Conservation (phyloP, 139 green algal genomes). For the Coelastrella sp. region DNA sequence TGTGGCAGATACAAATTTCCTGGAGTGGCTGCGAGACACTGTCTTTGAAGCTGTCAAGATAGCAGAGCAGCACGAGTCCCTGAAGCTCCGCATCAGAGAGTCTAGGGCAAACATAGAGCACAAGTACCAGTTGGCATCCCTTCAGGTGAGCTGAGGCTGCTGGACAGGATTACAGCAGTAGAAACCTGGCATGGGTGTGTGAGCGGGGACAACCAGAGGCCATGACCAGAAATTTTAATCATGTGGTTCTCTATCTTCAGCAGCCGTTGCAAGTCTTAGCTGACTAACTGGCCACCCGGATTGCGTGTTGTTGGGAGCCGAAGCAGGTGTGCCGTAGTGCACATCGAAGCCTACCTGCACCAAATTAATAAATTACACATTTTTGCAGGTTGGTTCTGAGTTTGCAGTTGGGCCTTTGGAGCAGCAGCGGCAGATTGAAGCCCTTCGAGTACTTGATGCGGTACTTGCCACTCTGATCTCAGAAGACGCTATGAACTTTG, state of each 20-base stretch:
- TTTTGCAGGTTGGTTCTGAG: conserved; percentile 72
- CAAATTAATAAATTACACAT: background rate
- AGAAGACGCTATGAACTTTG: conserved; percentile 54
- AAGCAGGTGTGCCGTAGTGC: background rate
- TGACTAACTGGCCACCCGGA: no score
- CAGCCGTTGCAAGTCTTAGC: no score
- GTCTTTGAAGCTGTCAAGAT: conserved; percentile 78
- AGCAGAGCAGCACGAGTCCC: conserved; percentile 78
- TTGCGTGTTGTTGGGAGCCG: background rate
- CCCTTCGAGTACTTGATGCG: conserved; percentile 68
- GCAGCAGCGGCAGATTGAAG: conserved; percentile 79
- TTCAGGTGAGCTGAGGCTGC: conserved; percentile 63
- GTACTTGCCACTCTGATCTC: conserved; percentile 47
- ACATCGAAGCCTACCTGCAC: no score
- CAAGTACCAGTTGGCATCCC: conserved; percentile 68
- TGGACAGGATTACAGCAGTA: background rate
- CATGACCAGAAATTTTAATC: no score
- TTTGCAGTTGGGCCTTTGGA: conserved; percentile 68
- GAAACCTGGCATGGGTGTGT: no score
- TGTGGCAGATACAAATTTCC: conserved; percentile 69
- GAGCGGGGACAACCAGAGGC: no score
- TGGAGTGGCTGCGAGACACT: conserved; percentile 80
- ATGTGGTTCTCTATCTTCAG: no score
- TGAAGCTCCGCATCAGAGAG: conserved; percentile 74
- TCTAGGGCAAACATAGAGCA: conserved; percentile 69